Evolutionary conservation across 2,329 filamentous ascomycete genomes (phyloP).

Genomic region (Chaetomiaceae sp.): DNA sequence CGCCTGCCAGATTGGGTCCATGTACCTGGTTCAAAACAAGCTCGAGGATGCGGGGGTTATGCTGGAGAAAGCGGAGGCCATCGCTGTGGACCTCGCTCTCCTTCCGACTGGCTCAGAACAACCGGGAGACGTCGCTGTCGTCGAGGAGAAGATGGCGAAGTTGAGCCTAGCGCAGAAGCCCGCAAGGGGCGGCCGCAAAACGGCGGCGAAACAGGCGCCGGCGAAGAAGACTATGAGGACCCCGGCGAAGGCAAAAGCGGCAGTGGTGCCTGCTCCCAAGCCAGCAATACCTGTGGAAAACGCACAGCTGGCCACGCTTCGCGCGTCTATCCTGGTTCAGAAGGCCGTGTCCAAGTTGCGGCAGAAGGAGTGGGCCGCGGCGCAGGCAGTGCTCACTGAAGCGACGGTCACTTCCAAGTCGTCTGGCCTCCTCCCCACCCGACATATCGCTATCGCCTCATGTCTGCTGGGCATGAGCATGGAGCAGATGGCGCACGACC

Average conservation of each 20-base stretch:
- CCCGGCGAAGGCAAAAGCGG: constrained; percentile 22
- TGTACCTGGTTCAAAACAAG: constrained; percentile 47
- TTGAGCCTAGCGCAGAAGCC: constrained; percentile 30
- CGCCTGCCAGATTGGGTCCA: constrained; percentile 49
- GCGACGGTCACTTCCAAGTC: constrained; percentile 35
- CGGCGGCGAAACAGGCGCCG: constrained; percentile 24
- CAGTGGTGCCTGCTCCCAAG: constrained; percentile 17
- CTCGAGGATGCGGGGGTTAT: constrained; percentile 38
- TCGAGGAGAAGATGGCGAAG: constrained; percentile 34
- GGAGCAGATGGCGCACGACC: constrained; percentile 68
- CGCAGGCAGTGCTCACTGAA: constrained; percentile 48
- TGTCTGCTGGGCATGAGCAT: constrained; percentile 63
- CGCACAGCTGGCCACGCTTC: constrained; percentile 32
- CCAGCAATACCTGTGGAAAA: constrained; percentile 28
- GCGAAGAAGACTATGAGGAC: constrained; percentile 23
- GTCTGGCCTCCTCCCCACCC: constrained; percentile 36
- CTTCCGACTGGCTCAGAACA: neutral
- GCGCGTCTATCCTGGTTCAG: constrained; percentile 36
- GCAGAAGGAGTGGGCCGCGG: constrained; percentile 52
- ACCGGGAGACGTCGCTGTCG: constrained; percentile 21
- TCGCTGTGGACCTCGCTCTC: constrained; percentile 33
- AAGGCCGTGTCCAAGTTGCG: constrained; percentile 42
- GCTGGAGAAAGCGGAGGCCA: constrained; percentile 44
- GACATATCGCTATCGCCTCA: constrained; percentile 59
- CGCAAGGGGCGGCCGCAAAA: constrained; percentile 24